Evolutionary conservation across 352 stramenopile species (phyloP).

Genomic region (Phytophthora capsici): DNA sequence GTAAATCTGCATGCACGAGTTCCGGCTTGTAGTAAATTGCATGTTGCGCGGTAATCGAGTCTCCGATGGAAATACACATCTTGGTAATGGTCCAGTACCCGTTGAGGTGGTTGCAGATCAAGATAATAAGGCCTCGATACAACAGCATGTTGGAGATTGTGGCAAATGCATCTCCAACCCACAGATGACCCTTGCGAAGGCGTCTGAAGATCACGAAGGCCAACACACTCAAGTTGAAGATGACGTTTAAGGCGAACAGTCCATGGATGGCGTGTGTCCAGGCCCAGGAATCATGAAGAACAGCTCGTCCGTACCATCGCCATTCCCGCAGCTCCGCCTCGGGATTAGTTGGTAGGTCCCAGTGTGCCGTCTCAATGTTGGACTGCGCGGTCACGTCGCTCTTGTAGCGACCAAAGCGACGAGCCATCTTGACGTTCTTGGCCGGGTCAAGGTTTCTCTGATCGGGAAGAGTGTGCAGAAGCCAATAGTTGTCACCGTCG

Average conservation of each 20-base stretch:
- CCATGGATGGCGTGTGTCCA: conserved; percentile 46
- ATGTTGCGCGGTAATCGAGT: too few relatives aligned
- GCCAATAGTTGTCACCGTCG: too few relatives aligned
- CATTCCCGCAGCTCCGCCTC: conserved; percentile 7
- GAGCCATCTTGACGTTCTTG: too few relatives aligned
- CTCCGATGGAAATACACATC: too few relatives aligned
- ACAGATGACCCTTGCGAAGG: conserved; percentile 34
- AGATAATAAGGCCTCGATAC: conserved; percentile 22
- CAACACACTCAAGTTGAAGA: conserved; percentile 34
- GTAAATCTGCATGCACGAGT: conserved; percentile 38
- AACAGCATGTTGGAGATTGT: conserved; percentile 36
- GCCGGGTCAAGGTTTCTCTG: too few relatives aligned
- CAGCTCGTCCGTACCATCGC: conserved; percentile 20
- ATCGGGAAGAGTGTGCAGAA: too few relatives aligned
- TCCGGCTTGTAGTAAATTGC: not conserved
- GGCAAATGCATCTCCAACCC: conserved; percentile 47
- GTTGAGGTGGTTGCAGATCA: conserved; percentile 36
- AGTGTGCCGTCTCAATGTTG: conserved; percentile 2
- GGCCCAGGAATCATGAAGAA: conserved; percentile 38
- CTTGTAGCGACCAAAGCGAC: too few relatives aligned
- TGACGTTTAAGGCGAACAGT: conserved; percentile 29
- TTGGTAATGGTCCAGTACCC: conserved; percentile 41
- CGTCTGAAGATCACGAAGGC: conserved; percentile 34
- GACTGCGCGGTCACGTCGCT: too few relatives aligned
- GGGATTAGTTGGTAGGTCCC: not conserved